These are phyloP conservation scores for Cordyceps fumosorosea DNA, from an alignment of 2,329 filamentous ascomycete genomes.

Conservation along the genomic window DNA sequence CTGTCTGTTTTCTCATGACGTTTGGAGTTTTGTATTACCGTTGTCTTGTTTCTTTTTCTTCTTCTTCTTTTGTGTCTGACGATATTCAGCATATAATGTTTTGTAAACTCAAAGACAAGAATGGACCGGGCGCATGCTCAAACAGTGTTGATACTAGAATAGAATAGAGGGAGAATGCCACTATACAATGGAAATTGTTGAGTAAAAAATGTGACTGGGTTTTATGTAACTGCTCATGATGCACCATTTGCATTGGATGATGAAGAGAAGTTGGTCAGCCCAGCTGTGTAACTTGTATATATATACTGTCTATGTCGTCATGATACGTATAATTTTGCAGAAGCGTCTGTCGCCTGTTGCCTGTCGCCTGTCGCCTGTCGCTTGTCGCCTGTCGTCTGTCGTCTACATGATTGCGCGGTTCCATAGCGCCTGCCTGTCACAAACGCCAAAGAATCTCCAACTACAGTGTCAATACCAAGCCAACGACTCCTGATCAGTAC, in stretches of 20 bases:
- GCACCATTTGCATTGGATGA: neutral
- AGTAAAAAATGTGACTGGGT: no score
- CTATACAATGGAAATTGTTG: neutral
- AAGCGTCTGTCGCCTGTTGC: no score
- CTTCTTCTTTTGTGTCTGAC: neutral
- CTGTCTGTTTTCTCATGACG: neutral
- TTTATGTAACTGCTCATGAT: neutral
- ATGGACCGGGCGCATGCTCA: neutral
- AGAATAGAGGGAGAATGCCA: constrained; percentile 1
- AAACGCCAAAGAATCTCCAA: neutral
- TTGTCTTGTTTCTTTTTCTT: neutral
- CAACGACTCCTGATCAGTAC: constrained; percentile 10
- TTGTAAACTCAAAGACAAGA: neutral
- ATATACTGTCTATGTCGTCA: neutral
- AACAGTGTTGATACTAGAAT: neutral
- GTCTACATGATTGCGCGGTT: neutral
- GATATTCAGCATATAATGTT: neutral
- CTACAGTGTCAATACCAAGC: no score
- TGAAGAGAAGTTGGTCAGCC: no score
- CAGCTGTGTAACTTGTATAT: no score
- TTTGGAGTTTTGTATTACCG: neutral
- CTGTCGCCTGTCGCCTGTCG: no score
- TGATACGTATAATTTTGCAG: neutral
- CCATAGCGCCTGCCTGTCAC: neutral
- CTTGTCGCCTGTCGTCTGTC: no score